Percentiles rank a stretch among this genome's conserved stretches.
phyloP scores from a whole-genome alignment of 495 filamentous ascomycete species.

The Neurospora sp. region DNA sequence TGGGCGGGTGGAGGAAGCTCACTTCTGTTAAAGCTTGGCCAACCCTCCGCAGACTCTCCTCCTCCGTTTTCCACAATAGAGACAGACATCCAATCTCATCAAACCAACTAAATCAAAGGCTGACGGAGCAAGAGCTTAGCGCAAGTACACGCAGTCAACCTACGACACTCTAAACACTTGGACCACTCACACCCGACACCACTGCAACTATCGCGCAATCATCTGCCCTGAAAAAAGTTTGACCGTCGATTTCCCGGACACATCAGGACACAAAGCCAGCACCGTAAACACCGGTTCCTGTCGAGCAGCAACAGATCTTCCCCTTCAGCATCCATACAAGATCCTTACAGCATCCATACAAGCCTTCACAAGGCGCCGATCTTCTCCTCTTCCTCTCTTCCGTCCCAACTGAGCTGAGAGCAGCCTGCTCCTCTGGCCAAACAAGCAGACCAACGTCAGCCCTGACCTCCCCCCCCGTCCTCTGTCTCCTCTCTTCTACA shows the following conservation, averaged over 20 bases:
- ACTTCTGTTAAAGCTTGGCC: constrained; percentile 12
- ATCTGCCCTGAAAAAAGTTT: constrained; percentile 17
- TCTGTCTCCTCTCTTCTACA: background rate
- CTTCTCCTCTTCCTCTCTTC: constrained; percentile 2
- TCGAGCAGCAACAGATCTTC: background rate
- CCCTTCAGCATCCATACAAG: background rate
- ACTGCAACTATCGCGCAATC: constrained; percentile 14
- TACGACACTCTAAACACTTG: background rate
- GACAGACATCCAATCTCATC: background rate
- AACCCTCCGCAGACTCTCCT: background rate
- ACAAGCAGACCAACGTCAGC: constrained; percentile 10
- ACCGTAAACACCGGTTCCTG: constrained; percentile 1
- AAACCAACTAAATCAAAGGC: background rate
- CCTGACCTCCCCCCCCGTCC: constrained; percentile 22
- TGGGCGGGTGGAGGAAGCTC: constrained; percentile 1
- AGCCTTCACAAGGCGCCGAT: background rate
- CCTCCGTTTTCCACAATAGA: background rate
- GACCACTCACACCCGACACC: background rate
- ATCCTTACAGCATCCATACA: background rate
- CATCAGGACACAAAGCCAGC: constrained; percentile 8
- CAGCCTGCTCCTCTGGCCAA: constrained; percentile 4
- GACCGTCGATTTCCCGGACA: constrained; percentile 25
- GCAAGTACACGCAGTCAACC: background rate
- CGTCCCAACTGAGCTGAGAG: constrained; percentile 5
- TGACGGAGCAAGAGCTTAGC: background rate